phyloP scores from a whole-genome alignment of 441 rosid species.

The Gossypium trilobum region DNA sequence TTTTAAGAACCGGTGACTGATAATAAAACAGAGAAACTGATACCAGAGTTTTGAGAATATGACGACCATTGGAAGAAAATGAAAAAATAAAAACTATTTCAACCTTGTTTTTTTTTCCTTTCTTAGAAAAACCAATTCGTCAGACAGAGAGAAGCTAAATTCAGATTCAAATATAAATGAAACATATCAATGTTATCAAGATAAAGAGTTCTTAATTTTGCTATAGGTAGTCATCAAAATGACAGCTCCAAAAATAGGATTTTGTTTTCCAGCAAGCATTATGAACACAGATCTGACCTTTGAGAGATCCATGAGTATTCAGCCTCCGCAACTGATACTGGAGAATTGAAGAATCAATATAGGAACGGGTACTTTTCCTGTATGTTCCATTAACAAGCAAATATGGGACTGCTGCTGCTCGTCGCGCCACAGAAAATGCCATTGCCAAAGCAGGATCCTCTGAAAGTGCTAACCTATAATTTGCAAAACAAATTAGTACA shows the following conservation, averaged over 20 bases:
- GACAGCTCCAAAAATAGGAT: neutral
- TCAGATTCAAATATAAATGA: neutral
- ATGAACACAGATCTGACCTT: constrained; percentile 44
- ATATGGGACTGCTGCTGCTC: constrained; percentile 94
- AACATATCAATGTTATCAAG: constrained; percentile 2
- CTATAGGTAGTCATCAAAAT: neutral
- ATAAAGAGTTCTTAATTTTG: neutral
- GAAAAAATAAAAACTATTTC: neutral
- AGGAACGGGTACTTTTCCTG: constrained; percentile 77
- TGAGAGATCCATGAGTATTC: constrained; percentile 65
- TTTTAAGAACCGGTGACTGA: neutral
- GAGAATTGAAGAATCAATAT: constrained; percentile 86
- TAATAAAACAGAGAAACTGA: neutral
- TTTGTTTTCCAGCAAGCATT: constrained; percentile 2
- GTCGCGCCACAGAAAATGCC: constrained; percentile 94
- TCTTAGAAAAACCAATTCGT: neutral
- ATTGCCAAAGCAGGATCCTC: constrained; percentile 99
- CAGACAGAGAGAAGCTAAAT: neutral
- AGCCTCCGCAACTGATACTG: constrained; percentile 88
- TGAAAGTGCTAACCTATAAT: constrained; percentile 70
- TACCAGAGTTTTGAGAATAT: neutral
- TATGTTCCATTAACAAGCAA: constrained; percentile 98
- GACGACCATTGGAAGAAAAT: neutral
- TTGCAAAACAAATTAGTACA: constrained; percentile 19
- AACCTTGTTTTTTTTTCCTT: neutral